Evolutionary conservation across 192 early-diverging fungal genomes (phyloP).

Genomic region (Ambispora gerdemannii): DNA sequence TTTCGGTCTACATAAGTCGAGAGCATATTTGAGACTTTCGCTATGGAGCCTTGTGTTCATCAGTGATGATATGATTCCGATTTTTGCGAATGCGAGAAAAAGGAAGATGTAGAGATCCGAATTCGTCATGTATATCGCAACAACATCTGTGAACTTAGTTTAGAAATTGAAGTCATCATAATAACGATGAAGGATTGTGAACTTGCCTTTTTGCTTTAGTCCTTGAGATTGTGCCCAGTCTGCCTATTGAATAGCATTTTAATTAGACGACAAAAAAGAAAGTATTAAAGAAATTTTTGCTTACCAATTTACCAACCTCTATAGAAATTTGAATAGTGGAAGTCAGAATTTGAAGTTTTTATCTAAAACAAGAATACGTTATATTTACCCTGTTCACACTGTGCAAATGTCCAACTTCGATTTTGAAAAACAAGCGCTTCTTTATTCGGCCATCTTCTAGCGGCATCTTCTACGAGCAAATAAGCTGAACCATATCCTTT

Average conservation of each 20-base stretch:
- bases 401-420: slow-evolving; percentile 45
- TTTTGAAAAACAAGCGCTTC: slow-evolving; percentile 50
- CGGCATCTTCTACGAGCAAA: slow-evolving; percentile 40
- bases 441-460: slow-evolving; percentile 38
- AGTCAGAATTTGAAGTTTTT: not conserved
- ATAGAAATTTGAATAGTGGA: not conserved
- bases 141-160: slow-evolving; percentile 41
- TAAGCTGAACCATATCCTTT: not conserved
- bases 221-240: slow-evolving; percentile 30
- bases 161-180: too few relatives aligned
- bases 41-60: slow-evolving; percentile 60
- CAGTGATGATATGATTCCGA: slow-evolving; percentile 52
- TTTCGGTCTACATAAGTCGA: slow-evolving; percentile 40
- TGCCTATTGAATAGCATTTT: too few relatives aligned
- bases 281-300: too few relatives aligned
- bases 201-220: slow-evolving; percentile 31
- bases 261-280: too few relatives aligned
- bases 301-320: slow-evolving; percentile 36
- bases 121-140: slow-evolving; percentile 61
- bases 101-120: slow-evolving; percentile 52
- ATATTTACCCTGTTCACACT: slow-evolving; percentile 46
- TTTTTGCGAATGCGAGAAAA: slow-evolving; percentile 55
- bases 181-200: too few relatives aligned
- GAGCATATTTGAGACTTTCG: slow-evolving; percentile 38
- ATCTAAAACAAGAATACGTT: not conserved